phyloP scores from a whole-genome alignment of 2,329 filamentous ascomycete species.

The Epichloe bromicola region DNA sequence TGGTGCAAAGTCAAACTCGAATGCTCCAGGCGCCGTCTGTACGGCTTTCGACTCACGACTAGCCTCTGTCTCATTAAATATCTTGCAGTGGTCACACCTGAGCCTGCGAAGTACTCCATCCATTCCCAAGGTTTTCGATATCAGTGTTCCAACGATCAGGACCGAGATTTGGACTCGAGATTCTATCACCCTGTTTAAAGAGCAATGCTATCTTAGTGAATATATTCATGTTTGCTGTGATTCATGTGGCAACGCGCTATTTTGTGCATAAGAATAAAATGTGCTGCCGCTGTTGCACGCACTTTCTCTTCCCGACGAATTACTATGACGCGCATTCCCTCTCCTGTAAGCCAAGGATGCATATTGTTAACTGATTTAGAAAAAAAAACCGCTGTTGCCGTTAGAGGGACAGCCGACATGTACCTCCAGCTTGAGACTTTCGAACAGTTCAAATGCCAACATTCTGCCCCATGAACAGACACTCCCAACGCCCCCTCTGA shows the following conservation, averaged over 20 bases:
- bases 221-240: neutral
- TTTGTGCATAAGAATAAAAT: slow-evolving; percentile 1
- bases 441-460: neutral
- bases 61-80: neutral
- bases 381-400: neutral
- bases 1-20: neutral
- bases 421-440: neutral
- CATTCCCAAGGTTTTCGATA: neutral
- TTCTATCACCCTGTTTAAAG: neutral
- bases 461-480: neutral
- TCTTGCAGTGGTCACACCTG: neutral
- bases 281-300: slow-evolving; percentile 2
- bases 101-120: neutral
- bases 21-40: neutral
- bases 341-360: neutral
- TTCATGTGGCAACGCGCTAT: neutral
- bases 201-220: neutral
- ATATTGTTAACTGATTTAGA: neutral
- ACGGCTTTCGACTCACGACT: neutral
- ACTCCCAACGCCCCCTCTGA: neutral
- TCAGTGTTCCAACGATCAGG: neutral
- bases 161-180: neutral
- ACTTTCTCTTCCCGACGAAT: neutral
- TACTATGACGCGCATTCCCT: neutral
- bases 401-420: neutral